phyloP scores from a whole-genome alignment of 169 alveolate genomes.

The Theileria annulata region DNA sequence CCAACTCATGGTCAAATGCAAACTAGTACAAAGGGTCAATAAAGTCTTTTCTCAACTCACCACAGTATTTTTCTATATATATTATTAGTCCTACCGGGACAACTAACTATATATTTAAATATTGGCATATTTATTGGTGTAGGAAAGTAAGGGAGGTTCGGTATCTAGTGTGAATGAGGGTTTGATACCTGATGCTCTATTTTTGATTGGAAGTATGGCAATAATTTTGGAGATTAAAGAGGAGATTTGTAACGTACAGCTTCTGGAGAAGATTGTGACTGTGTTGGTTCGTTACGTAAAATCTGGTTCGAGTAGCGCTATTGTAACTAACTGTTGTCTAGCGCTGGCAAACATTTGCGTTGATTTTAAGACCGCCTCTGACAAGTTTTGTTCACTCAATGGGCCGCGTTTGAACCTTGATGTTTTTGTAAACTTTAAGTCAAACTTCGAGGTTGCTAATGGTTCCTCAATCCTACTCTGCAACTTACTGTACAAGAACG shows the following conservation, averaged over 20 bases:
- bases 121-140: no score
- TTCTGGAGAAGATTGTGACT: slow-evolving; percentile 71
- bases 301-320: slow-evolving; percentile 70
- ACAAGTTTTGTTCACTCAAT: slow-evolving; percentile 75
- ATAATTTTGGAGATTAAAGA: slow-evolving; percentile 77
- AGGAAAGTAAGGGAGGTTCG: no score
- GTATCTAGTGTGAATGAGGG: slow-evolving; percentile 55
- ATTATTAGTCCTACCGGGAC: no score
- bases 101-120: no score
- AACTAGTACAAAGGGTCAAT: slow-evolving; percentile 64
- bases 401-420: slow-evolving; percentile 86
- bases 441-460: slow-evolving; percentile 82
- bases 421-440: slow-evolving; percentile 73
- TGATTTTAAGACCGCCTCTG: slow-evolving; percentile 80
- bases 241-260: slow-evolving; percentile 76
- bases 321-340: slow-evolving; percentile 85
- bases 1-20: slow-evolving; percentile 74
- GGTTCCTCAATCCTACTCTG: slow-evolving; percentile 86
- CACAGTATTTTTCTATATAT: no score
- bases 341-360: slow-evolving; percentile 88
- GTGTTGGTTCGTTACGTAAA: slow-evolving; percentile 68
- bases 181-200: slow-evolving; percentile 83
- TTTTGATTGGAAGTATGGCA: slow-evolving; percentile 82
- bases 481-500: slow-evolving; percentile 85
- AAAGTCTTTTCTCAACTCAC: slow-evolving; percentile 27